A percentile compares a stretch with the other conserved stretches of the same genome.
Evolutionary conservation across 768 basidiomycete species (phyloP).

Genomic region (Rhodotorula paludigena): DNA sequence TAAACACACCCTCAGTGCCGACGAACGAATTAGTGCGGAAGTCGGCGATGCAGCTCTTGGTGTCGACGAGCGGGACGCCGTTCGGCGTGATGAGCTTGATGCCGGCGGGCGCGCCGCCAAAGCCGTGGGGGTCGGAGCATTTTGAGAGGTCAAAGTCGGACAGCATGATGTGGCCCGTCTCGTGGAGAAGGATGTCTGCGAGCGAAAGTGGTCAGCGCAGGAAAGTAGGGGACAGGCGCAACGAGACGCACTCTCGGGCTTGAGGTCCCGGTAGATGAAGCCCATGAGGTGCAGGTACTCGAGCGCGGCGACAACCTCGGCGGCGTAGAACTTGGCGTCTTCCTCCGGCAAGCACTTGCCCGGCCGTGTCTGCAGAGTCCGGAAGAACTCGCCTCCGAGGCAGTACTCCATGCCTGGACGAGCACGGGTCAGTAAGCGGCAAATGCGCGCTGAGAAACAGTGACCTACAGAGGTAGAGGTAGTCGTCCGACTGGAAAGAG

Average conservation of each 20-base stretch:
- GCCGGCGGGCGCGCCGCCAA: slow-evolving; percentile 76
- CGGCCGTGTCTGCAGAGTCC: slow-evolving; percentile 88
- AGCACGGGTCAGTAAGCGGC: not conserved
- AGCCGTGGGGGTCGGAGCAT: slow-evolving; percentile 66
- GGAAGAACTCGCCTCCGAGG: slow-evolving; percentile 99
- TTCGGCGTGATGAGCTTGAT: slow-evolving; percentile 78
- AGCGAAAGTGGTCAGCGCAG: slow-evolving; percentile 2
- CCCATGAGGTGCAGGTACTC: slow-evolving; percentile 99
- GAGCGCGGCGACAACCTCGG: slow-evolving; percentile 93
- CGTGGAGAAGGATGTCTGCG: slow-evolving; percentile 90
- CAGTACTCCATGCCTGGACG: slow-evolving; percentile 82
- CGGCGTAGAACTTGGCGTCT: slow-evolving; percentile 93
- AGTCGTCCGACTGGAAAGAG: slow-evolving; percentile 96
- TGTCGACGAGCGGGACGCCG: slow-evolving; percentile 92
- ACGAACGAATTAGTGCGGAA: slow-evolving; percentile 97
- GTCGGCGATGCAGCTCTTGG: slow-evolving; percentile 92
- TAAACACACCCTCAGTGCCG: slow-evolving; percentile 81
- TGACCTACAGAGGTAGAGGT: slow-evolving; percentile 79
- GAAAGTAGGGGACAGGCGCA: no score
- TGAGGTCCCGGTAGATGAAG: slow-evolving; percentile 97
- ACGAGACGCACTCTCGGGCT: slow-evolving; percentile 92
- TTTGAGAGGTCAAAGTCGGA: slow-evolving; percentile 99
- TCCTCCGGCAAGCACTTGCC: slow-evolving; percentile 97
- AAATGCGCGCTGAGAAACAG: slow-evolving; percentile 9
- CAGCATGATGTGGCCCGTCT: slow-evolving; percentile 98